Conservation (phyloP, 2,329 filamentous ascomycete species). For the Decorospora gaudefroyi region DNA sequence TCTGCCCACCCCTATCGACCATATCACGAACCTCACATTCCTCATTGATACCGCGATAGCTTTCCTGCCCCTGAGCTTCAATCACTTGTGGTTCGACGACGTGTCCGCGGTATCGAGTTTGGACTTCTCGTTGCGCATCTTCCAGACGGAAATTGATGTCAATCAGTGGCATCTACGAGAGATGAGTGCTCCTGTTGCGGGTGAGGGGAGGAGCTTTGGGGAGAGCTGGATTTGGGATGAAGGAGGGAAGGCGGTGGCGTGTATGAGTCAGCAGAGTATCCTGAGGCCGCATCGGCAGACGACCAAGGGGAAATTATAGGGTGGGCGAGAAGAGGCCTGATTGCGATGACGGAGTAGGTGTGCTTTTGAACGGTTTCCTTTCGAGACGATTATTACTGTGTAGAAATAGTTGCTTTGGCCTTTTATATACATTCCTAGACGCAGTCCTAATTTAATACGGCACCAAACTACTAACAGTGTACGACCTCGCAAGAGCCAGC, state of each 20-base stretch:
- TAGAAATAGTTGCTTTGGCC: too few relatives aligned
- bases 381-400: too few relatives aligned
- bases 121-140: conserved; percentile 57
- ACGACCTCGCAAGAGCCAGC: too few relatives aligned
- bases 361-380: too few relatives aligned
- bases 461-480: too few relatives aligned
- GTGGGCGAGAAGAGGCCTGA: too few relatives aligned
- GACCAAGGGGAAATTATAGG: conserved; percentile 24
- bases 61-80: conserved; percentile 53
- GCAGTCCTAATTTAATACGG: too few relatives aligned
- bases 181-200: conserved; percentile 47
- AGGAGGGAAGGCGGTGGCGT: conserved; percentile 52
- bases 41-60: conserved; percentile 53
- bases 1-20: conserved; percentile 34
- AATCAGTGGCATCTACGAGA: conserved; percentile 53
- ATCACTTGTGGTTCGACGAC: conserved; percentile 53
- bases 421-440: too few relatives aligned
- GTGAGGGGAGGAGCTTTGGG: conserved; percentile 52
- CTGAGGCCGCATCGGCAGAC: conserved; percentile 28
- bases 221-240: conserved; percentile 55
- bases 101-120: conserved; percentile 52
- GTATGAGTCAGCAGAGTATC: conserved; percentile 56
- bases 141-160: conserved; percentile 50
- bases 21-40: conserved; percentile 51
- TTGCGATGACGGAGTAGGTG: too few relatives aligned